phyloP scores from a whole-genome alignment of 768 basidiomycete species.

The Royoungia palumana region DNA sequence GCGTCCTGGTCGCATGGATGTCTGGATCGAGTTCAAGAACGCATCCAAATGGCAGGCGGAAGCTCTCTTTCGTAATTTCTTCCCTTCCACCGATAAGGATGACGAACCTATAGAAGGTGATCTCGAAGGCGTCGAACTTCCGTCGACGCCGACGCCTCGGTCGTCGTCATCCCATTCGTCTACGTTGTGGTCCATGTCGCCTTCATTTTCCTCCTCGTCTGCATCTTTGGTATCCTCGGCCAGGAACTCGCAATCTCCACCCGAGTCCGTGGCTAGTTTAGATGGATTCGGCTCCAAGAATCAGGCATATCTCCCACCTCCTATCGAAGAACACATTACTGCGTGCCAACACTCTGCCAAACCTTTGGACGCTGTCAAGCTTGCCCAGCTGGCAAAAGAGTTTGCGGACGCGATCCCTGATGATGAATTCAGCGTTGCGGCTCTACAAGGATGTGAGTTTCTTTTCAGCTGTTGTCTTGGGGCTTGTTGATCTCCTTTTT shows the following conservation, averaged over 20 bases:
- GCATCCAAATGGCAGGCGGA: constrained; percentile 85
- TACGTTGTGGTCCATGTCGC: constrained; percentile 43
- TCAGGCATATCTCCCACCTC: constrained; percentile 61
- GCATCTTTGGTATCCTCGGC: constrained; percentile 36
- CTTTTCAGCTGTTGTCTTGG: constrained; percentile 13
- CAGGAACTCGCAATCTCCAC: constrained; percentile 26
- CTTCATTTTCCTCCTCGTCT: constrained; percentile 42
- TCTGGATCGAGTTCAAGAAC: constrained; percentile 89
- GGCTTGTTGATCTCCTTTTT: not conserved
- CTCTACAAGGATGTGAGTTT: constrained; percentile 84
- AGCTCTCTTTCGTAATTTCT: constrained; percentile 85
- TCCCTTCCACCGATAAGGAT: constrained; percentile 69
- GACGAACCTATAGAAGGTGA: constrained; percentile 37
- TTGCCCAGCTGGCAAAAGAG: constrained; percentile 65
- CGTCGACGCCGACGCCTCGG: constrained; percentile 36
- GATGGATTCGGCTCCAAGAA: constrained; percentile 51
- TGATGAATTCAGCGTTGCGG: constrained; percentile 84
- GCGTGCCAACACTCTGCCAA: constrained; percentile 60
- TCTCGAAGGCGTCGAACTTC: constrained; percentile 45
- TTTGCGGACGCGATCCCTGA: constrained; percentile 85
- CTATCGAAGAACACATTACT: constrained; percentile 55
- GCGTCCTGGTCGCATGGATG: constrained; percentile 91
- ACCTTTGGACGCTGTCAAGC: constrained; percentile 60
- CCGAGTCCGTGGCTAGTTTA: constrained; percentile 12
- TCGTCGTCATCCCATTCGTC: constrained; percentile 47